Percentiles rank a stretch among this genome's conserved stretches.
phyloP scores from a whole-genome alignment of 768 basidiomycete genomes.

The Pleurotus sapidus region DNA sequence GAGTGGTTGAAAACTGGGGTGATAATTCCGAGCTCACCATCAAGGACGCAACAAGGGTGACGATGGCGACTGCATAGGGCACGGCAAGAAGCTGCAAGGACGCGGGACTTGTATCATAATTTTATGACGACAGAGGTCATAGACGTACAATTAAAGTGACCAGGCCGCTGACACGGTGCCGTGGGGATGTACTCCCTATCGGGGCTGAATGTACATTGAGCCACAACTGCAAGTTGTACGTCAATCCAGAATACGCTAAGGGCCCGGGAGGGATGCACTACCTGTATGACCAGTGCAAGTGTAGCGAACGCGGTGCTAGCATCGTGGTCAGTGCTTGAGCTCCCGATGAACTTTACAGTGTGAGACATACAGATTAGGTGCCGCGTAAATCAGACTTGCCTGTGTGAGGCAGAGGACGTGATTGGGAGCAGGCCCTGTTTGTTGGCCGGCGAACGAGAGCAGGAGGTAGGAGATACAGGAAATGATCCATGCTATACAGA shows the following conservation, averaged over 20 bases:
- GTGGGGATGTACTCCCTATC: neutral
- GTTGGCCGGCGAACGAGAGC: slow-evolving; percentile 14
- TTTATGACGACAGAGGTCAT: neutral
- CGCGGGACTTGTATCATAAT: neutral
- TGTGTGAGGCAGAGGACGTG: slow-evolving; percentile 16
- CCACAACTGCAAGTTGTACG: neutral
- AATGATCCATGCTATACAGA: slow-evolving; percentile 18
- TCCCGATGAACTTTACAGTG: too few species aligned
- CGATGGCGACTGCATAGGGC: neutral
- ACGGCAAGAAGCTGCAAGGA: neutral
- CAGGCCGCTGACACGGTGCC: neutral
- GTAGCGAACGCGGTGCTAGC: slow-evolving; percentile 15
- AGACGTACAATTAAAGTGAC: neutral
- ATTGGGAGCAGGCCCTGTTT: slow-evolving; percentile 8
- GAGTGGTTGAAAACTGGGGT: neutral
- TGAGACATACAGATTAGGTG: slow-evolving; percentile 12
- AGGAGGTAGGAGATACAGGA: slow-evolving; percentile 16
- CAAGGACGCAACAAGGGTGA: neutral
- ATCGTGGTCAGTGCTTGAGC: neutral
- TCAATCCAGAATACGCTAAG: too few species aligned
- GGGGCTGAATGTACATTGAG: neutral
- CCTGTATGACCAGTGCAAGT: slow-evolving; percentile 18
- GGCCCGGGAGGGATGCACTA: neutral
- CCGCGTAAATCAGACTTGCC: slow-evolving; percentile 14
- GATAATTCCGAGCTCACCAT: neutral